A percentile compares a stretch with the other conserved stretches of the same genome.
Conservation (phyloP, 2,329 filamentous ascomycete species). For the Fusarium begoniae region DNA sequence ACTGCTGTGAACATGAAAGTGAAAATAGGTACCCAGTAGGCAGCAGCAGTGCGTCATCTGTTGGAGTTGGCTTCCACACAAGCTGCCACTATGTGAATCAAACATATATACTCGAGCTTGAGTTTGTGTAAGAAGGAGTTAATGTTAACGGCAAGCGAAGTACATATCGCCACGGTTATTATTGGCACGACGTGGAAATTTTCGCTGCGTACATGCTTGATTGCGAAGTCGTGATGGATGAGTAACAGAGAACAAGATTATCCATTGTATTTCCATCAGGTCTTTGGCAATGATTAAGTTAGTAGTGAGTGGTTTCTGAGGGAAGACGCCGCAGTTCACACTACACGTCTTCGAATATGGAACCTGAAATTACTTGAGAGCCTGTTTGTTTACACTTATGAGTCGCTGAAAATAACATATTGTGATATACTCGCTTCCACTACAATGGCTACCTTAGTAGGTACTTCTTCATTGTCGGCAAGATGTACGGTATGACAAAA, state of each 20-base stretch:
- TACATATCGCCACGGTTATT: background rate
- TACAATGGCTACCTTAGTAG: no score
- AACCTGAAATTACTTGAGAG: background rate
- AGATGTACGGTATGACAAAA: background rate
- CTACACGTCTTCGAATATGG: background rate
- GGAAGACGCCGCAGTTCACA: background rate
- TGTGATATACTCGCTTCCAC: background rate
- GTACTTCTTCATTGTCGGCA: background rate
- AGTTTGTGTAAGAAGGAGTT: background rate
- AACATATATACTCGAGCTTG: background rate
- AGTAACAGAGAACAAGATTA: background rate
- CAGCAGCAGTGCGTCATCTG: slow-evolving; percentile 25
- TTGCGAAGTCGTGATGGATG: background rate
- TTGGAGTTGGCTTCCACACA: background rate
- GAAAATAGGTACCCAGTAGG: slow-evolving; percentile 7
- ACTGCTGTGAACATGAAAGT: background rate
- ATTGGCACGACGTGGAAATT: background rate
- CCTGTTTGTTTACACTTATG: background rate
- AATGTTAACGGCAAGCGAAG: background rate
- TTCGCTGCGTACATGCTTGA: no score
- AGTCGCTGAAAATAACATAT: background rate
- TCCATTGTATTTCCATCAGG: background rate
- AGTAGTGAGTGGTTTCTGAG: background rate
- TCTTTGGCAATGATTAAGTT: background rate
- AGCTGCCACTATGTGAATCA: background rate